Evolutionary conservation across 306 rosid genomes (phyloP).

Genomic region (Rosa rugosa): DNA sequence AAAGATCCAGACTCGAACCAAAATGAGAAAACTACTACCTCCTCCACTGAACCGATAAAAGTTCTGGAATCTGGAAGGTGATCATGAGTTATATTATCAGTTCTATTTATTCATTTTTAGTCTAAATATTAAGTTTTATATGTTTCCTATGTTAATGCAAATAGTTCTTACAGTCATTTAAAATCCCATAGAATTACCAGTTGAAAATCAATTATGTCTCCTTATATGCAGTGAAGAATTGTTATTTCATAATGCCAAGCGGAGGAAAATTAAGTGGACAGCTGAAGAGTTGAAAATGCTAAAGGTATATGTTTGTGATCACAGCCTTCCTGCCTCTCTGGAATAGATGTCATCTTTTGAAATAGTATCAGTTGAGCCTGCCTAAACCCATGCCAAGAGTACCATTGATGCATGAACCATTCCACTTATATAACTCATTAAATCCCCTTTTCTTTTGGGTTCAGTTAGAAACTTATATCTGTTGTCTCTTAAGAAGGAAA

Average conservation of each 20-base stretch:
- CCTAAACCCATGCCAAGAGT: background rate
- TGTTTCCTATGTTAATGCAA: background rate
- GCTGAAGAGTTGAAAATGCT: conserved; percentile 47
- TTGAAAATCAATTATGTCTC: background rate
- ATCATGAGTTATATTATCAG: conserved; percentile 19
- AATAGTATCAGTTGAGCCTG: background rate
- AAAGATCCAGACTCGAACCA: background rate
- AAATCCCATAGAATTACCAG: background rate
- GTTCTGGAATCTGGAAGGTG: conserved; percentile 17
- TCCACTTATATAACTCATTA: background rate
- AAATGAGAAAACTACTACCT: background rate
- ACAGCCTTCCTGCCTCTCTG: background rate
- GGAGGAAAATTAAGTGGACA: conserved; percentile 43
- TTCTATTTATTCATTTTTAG: background rate
- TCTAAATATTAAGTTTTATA: background rate
- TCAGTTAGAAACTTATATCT: background rate
- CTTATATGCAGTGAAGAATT: conserved; percentile 32
- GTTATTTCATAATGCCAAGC: conserved; percentile 21
- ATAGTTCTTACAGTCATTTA: background rate
- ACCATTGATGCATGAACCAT: background rate
- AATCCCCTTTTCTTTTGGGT: background rate
- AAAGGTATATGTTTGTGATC: conserved; percentile 36
- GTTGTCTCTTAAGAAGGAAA: background rate
- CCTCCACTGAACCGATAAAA: conserved; percentile 10
- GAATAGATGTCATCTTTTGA: background rate